Base-by-base conservation (phyloP, 208 protist genomes). In the Acanthamoeba lenticulata region DNA sequence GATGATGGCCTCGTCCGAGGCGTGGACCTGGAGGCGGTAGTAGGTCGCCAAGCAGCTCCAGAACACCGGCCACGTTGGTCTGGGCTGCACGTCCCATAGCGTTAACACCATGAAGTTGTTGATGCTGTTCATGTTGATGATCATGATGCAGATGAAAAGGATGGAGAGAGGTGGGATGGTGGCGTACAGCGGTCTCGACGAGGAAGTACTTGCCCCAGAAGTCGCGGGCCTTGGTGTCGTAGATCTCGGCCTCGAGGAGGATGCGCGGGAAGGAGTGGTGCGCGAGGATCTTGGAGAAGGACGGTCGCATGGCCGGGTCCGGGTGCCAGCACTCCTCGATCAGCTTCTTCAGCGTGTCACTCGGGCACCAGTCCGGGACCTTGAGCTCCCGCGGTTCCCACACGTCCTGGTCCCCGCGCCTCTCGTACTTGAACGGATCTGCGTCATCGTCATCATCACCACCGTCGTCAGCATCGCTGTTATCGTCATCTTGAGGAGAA, bases 201-300 rank as follows among this genome's bases (percentile, higher is more conserved):
- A 88, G 79, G 79, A 88, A 88, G 27, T 88, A 88, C 29, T 88
- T 88, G 44, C 45, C 40, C 79, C 79, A 88, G 52, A 88, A 88
- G 79, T 62, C 79, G 44, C 79, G 44, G 32, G 79, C 52, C 45
- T 49, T 60, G 44, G 7, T 29, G 38, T 88, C 79, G n/a, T 49
- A 62, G 44, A 88, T 88, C 52, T 88, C 79, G 38, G 79, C 79
- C 52, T 88, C 79, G 32, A 88, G 79, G 52, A 88, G 79, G 44
- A 88, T 88, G 27, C 79, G 44, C 15, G 44, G 79, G 79, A 88
- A 88, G n/a, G 79, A 44, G 52, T 88, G 79, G 36, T 88, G 44
- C 9, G 79, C 79, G 45, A 88, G 52, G 3, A 88, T 52, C 52
- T 88, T 88, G 42, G 79, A 88, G 52, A 88, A 88, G 27, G 79